Evolutionary conservation across 2,329 filamentous ascomycete genomes (phyloP), one percentile per base, ranked within the genome.

Genomic region (Sporothrix euskadiensis): DNA sequence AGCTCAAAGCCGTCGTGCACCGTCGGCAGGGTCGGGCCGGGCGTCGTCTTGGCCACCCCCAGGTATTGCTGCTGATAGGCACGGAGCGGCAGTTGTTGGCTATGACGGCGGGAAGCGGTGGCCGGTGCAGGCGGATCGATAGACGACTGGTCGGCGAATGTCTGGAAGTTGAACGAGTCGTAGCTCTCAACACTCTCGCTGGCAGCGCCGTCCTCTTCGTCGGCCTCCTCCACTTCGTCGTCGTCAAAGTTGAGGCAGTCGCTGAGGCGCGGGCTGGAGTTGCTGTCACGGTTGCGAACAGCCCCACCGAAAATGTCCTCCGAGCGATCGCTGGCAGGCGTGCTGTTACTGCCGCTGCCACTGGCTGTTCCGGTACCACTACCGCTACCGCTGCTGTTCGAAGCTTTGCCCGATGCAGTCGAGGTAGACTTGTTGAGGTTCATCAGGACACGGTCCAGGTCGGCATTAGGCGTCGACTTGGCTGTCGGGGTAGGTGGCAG

Each of bases 181-280:
- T 74, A 59, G 54, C 56, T 74, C 57, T 30, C 73, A 54, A 14
- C 73, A 76, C 70, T 78, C 74, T 22, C 75, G 71, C 73, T 71
- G 69, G 39, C 61, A 12, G 61, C 39, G 22, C 61, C 61, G 39
- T 66, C 61, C 3, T 44, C 32, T 1, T 47, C 39, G 22, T 44
- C 61, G 8, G 26, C 61, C 39, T 44, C 39, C 5, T 44, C 61
- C 12, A 9, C 57, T 19, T 39, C 61, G 19, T 30, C 72, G 39
- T 77, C 75, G 59, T 78, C 79, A 52, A 77, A 78, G 19, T 76
- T 76, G 65, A 79, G 74, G 44, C 78, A 78, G 44, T 78, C 78
- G 74, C 77, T 77, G 14, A 79, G 65, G 41, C 79, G 78, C 1
- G 78, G 76, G 57, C 76, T 80, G 2, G 75, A 75, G 66, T 78